Evolutionary conservation across 371 early-diverging fungal species (phyloP), one percentile per base, ranked within the genome.

Genomic region (Mucor lusitanicus): DNA sequence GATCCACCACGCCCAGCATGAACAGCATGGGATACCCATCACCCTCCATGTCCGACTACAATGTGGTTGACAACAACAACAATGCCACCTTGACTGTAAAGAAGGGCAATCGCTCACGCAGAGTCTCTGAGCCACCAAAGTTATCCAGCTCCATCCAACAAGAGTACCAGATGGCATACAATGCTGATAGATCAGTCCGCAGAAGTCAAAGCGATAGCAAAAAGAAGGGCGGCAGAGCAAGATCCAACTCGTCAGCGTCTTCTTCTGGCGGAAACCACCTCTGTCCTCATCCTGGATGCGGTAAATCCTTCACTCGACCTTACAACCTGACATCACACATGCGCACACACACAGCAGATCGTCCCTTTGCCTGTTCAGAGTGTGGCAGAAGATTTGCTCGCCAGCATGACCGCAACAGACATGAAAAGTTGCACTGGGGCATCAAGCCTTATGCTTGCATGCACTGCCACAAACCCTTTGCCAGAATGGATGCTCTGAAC

Each of bases 321-420:
- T 91, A 90, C 63, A 92, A 91, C 63, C 76, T 91, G 12, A 89
- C 85, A 53, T 90, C 91, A n/a, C 97, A 96, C 69, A 74, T 92
- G 79, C 91, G 95, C 33, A 93, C 93, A 32, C 96, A 96, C 73
- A 93, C 93, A 33, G 91, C 94, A 13, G 92, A 92, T 75, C 82
- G 89, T 30, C 93, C 93, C 5, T 93, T 89, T 71, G 69, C 74
- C 48, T 83, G 80, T 30, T 64, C 72, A 59, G 72, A 75, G 27
- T 87, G 87, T 64, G 81, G 76, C 3, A 72, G 82, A 42, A 71
- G 72, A 28, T 88, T 88, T 69, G 80, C 83, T 28, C 73, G 88
- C 32, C 84, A 87, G 50, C 88, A 88, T 69, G 88, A 88, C 67
- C 79, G 85, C 28, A 85, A 85, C 40, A 68, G 88, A 60, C 88